phyloP scores from a whole-genome alignment of 441 rosid genomes.

The Bruguiera hainesii region DNA sequence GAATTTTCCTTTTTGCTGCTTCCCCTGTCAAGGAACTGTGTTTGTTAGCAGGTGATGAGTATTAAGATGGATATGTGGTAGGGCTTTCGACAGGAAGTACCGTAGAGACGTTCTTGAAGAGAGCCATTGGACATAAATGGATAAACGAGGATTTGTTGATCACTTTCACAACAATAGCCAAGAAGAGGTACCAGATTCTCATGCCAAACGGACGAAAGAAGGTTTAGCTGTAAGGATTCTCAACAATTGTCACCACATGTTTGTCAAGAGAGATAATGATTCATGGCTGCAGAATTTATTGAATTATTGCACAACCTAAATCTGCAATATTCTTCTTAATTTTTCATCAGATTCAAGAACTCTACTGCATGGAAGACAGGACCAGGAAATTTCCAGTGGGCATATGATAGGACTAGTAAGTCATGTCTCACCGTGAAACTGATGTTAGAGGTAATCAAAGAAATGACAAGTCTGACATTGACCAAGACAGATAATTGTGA shows the following conservation, averaged over 20 bases:
- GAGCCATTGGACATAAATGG: conserved; percentile 77
- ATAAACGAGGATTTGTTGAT: conserved; percentile 64
- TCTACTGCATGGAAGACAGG: conserved; percentile 10
- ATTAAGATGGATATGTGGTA: not conserved
- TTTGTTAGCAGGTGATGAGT: conserved; percentile 12
- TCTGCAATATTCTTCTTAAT: conserved; percentile 14
- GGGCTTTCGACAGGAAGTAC: conserved; percentile 30
- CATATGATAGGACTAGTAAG: conserved; percentile 1
- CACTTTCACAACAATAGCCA: conserved; percentile 66
- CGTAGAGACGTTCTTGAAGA: conserved; percentile 72
- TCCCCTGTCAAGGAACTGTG: conserved; percentile 42
- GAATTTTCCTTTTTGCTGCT: conserved; percentile 58
- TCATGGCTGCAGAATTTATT: not conserved
- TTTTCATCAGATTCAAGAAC: conserved; percentile 10
- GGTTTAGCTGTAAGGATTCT: conserved; percentile 46
- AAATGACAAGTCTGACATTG: not conserved
- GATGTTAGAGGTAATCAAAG: not conserved
- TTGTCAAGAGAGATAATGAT: not conserved
- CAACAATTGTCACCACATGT: conserved; percentile 14
- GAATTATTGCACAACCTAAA: conserved; percentile 12
- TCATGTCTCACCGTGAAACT: not conserved
- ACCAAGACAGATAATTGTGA: not conserved
- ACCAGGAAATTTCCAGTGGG: not conserved
- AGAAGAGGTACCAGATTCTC: conserved; percentile 74
- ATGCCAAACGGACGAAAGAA: conserved; percentile 61